Conservation (phyloP, 345 rosid genomes). For the Dipteronia sinensis region DNA sequence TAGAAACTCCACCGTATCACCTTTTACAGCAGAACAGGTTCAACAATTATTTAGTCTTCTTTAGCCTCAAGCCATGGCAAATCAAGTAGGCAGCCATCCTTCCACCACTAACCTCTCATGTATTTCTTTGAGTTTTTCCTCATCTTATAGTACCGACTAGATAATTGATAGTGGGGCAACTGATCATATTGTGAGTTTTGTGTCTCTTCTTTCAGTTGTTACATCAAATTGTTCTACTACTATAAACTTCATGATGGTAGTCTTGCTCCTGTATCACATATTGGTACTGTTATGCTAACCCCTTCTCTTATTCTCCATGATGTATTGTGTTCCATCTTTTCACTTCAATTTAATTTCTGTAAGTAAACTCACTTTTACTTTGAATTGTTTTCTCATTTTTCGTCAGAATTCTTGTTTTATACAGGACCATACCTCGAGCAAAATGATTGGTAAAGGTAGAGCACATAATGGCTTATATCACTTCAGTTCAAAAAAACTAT, state of each 20-base stretch:
- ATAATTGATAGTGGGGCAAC: not conserved
- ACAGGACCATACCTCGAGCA: not conserved
- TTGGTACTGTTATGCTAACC: not conserved
- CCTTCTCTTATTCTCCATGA: not conserved
- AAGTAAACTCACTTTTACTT: conserved; percentile 5
- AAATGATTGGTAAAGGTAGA: too few species aligned
- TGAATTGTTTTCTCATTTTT: conserved; percentile 9
- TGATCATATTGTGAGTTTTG: not conserved
- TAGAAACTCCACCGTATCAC: too few species aligned
- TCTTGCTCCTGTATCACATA: not conserved
- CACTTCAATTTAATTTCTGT: not conserved
- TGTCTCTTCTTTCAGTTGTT: not conserved
- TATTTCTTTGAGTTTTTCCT: not conserved
- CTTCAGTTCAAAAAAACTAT: too few species aligned
- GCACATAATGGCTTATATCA: too few species aligned
- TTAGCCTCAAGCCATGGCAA: too few species aligned
- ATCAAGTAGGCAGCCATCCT: too few species aligned
- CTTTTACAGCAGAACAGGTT: too few species aligned
- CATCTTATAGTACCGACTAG: not conserved
- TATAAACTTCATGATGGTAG: not conserved
- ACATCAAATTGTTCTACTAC: not conserved
- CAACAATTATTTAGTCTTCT: too few species aligned
- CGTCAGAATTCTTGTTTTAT: not conserved
- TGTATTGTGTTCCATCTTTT: not conserved
- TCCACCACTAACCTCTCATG: too few species aligned